These are phyloP conservation scores for Cyclotella choctawhatcheeana DNA, from an alignment of 108 stramenopile species.

Conservation along the genomic window DNA sequence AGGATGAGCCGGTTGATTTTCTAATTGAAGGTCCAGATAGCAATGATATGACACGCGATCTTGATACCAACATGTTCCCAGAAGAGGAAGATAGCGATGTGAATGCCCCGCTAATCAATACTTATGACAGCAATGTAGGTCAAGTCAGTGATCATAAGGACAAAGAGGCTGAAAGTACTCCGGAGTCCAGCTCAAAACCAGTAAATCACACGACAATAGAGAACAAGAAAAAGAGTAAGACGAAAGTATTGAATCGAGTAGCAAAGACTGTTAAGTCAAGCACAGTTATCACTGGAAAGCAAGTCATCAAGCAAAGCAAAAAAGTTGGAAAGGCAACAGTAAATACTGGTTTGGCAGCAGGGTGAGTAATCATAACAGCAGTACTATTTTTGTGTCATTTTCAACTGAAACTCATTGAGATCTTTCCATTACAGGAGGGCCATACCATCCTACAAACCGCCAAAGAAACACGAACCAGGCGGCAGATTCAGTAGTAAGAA, in stretches of 20 bases:
- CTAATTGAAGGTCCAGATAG: conserved; percentile 33
- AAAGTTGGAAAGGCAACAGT: conserved; percentile 66
- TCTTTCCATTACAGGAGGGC: conserved; percentile 14
- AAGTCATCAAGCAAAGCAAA: conserved; percentile 54
- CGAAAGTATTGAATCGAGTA: conserved; percentile 50
- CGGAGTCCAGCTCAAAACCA: neutral
- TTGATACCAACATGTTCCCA: conserved; percentile 8
- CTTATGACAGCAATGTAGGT: too few species aligned
- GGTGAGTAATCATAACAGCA: conserved; percentile 45
- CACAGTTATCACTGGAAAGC: conserved; percentile 61
- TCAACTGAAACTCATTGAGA: neutral
- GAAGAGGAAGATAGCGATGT: conserved; percentile 10
- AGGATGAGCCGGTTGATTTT: conserved; percentile 24
- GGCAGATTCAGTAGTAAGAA: conserved; percentile 21
- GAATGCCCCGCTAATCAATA: too few species aligned
- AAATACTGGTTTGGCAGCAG: conserved; percentile 53
- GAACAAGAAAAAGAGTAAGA: conserved; percentile 34
- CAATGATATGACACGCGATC: conserved; percentile 1
- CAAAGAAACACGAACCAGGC: conserved; percentile 52
- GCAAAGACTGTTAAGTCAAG: conserved; percentile 56
- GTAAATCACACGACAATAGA: conserved; percentile 8
- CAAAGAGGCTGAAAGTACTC: neutral
- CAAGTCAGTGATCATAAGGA: neutral
- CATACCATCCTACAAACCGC: conserved; percentile 40
- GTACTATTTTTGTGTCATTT: neutral